Evolutionary conservation across 2,329 filamentous ascomycete species (phyloP), one percentile per base, ranked within the genome.

Genomic region (Myriosclerotinia scirpicola): DNA sequence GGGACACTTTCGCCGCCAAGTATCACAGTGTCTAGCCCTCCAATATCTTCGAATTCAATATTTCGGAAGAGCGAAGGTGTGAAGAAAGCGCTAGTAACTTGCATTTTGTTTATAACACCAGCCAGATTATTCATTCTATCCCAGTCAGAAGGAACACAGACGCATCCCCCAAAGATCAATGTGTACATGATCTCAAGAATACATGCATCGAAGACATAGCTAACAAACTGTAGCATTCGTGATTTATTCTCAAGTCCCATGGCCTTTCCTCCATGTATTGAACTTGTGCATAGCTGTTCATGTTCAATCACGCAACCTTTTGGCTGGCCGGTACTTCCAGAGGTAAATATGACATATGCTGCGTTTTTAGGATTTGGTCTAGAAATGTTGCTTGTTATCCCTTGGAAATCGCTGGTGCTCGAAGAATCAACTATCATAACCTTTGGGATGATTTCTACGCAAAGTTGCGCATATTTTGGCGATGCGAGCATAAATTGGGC

Each of bases 101-200:
- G 53, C 67, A 70, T 69, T 34, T 50, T 60, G 20, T 56, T 50
- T 20, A 72, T 69, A 9, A 73, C 75, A 36, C 74, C 75, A 17
- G 74, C 69, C 8, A 80, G 69, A 65, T 79, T 73, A 53, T 79
- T 78, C 65, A 79, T 72, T 26, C 77, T 72, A 22, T 78, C 73
- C 14, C 76, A 71, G 30, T 80, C 78, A 2, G 76, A 78, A 5
- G 78, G 77, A 20, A 79, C 74, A 56, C 78, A 80, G 7, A 80
- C 73, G 58, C 75, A 77, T 12, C 76, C 78, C 48, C 79, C 79
- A 74, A 71, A n/a, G 79, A 74, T 34, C 20, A 69, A 38, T 15
- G 66, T 66, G 4, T 54, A 55, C 5, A 66, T 54, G n/a, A 69
- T 66, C 12, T 69, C 66, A 26, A 52, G 52, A 26, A 69, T 42